These are phyloP conservation scores for Pseudocercospora eumusae DNA, from an alignment of 2,329 filamentous ascomycete species.

Conservation along the genomic window DNA sequence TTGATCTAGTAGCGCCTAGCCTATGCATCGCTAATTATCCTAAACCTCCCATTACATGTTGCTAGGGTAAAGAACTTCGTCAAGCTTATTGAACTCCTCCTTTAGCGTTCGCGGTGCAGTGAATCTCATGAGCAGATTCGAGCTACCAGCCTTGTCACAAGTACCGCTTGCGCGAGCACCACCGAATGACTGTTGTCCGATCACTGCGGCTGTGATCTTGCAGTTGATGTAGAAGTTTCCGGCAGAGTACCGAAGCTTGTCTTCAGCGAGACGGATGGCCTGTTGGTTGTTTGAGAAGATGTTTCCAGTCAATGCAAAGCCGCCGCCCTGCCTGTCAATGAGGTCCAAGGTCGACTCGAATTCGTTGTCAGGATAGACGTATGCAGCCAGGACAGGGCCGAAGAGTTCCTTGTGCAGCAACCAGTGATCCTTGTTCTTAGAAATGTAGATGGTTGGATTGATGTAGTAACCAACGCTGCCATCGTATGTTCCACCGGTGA, in stretches of 20 bases:
- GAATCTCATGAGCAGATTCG: slow-evolving; percentile 52
- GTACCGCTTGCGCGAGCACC: slow-evolving; percentile 57
- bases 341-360: slow-evolving; percentile 56
- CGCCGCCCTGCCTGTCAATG: slow-evolving; percentile 65
- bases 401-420: slow-evolving; percentile 78
- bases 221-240: slow-evolving; percentile 86
- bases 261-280: slow-evolving; percentile 66
- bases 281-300: slow-evolving; percentile 70
- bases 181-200: slow-evolving; percentile 44
- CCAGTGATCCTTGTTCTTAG: slow-evolving; percentile 69
- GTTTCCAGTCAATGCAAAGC: slow-evolving; percentile 75
- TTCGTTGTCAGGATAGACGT: slow-evolving; percentile 70
- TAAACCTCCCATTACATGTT: slow-evolving; percentile 38
- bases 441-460: slow-evolving; percentile 76
- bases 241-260: slow-evolving; percentile 68
- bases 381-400: slow-evolving; percentile 70
- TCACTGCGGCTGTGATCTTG: slow-evolving; percentile 61
- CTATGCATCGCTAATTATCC: slow-evolving; percentile 6
- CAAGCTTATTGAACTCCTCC: slow-evolving; percentile 54
- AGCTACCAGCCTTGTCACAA: slow-evolving; percentile 59
- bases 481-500: slow-evolving; percentile 76
- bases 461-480: slow-evolving; percentile 77
- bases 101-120: slow-evolving; percentile 59
- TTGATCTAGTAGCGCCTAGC: slow-evolving; percentile 2
- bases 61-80: slow-evolving; percentile 54